Base-by-base conservation (phyloP, 2,329 filamentous ascomycete species). In the Sphaerulina vaccinii region DNA sequence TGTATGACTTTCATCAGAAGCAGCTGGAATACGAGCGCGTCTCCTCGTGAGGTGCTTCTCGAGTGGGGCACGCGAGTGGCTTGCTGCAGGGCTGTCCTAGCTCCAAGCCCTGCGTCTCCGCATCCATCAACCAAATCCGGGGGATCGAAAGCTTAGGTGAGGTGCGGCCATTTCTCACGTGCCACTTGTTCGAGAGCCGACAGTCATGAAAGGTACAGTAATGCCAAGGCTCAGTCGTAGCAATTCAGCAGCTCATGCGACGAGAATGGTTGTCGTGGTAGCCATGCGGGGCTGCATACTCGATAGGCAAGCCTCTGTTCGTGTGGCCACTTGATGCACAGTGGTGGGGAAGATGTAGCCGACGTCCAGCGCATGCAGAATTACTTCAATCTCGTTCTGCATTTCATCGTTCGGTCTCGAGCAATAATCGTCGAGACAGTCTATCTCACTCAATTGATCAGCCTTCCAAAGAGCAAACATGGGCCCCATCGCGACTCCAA, bases 401-500 rank as follows among this genome's bases (percentile, higher is more conserved):
- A n/a, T n/a, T n/a, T n/a, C n/a, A n/a, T n/a, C n/a, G n/a, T n/a
- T n/a, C n/a, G n/a, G n/a, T n/a, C n/a, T n/a, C n/a, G n/a, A n/a
- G n/a, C n/a, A n/a, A n/a, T n/a, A n/a, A 8, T n/a, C 8, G 10
- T 41, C 9, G 3, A 29, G 21, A 9, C n/a, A 23, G 11, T 13
- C 19, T 19, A 11, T 27, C 16, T 2, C 15, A 2, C n/a, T 9
- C 22, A 21, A 1, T 15, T 35, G 32, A n/a, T 18, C 16, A 23
- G 39, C 22, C 19, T 47, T 10, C 37, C 50, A 4, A 32, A 32
- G 27, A 32, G 11, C 13, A 42, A 10, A 0, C 8, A 32, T 43
- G 40, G 27, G 23, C 48, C 10, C 40, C 49, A 3, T 67, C 60
- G 59, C 55, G 62, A 5, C 59, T 73, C 2, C n/a, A n/a, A n/a